Evolutionary conservation across 495 filamentous ascomycete genomes (phyloP).

Genomic region (Aspergillus indologenus): DNA sequence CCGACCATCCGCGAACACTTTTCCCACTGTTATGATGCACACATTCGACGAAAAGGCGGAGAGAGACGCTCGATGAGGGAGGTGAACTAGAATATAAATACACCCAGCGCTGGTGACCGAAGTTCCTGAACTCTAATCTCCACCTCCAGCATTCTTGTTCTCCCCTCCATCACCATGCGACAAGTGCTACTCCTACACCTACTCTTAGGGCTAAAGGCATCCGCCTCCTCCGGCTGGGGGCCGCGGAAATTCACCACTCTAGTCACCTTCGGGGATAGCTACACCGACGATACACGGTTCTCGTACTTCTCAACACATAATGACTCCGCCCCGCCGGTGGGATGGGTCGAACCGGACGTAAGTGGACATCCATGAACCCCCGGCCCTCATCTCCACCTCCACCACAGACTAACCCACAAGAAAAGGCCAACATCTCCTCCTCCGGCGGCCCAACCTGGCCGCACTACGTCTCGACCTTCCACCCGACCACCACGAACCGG

Average conservation of each 20-base stretch:
- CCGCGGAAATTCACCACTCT: constrained; percentile 46
- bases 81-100: neutral
- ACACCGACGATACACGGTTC: constrained; percentile 67
- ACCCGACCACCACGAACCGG: constrained; percentile 51
- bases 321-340: constrained; percentile 58
- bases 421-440: constrained; percentile 45
- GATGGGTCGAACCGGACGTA: constrained; percentile 47
- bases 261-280: constrained; percentile 70
- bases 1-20: no score
- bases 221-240: constrained; percentile 23
- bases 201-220: neutral
- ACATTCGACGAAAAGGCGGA: no score
- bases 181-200: neutral
- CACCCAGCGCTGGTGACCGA: neutral
- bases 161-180: neutral
- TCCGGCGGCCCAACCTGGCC: constrained; percentile 68
- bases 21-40: no score
- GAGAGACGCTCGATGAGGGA: no score
- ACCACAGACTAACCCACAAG: neutral
- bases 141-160: neutral
- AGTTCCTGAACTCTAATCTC: neutral
- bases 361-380: neutral
- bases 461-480: constrained; percentile 52
- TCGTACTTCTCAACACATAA: constrained; percentile 57
- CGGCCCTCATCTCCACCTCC: neutral